Conservation (phyloP, 2,329 filamentous ascomycete species). For the Colletotrichum limetticola region DNA sequence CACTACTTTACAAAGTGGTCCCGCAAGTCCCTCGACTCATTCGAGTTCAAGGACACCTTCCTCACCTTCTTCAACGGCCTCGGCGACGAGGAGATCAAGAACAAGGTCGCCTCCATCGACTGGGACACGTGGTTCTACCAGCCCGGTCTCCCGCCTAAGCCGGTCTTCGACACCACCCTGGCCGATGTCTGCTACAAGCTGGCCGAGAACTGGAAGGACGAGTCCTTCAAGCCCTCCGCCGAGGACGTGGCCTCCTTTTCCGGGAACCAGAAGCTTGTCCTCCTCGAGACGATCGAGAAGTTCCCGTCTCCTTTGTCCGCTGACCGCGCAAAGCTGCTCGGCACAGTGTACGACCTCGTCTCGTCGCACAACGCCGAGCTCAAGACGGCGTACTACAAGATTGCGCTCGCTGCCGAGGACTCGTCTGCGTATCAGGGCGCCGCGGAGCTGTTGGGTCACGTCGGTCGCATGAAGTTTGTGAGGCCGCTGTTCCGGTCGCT, state of each 20-base stretch:
- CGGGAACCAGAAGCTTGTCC: slow-evolving; percentile 91
- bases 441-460: slow-evolving; percentile 79
- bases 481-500: slow-evolving; percentile 83
- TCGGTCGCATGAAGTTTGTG: slow-evolving; percentile 98
- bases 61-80: slow-evolving; percentile 81
- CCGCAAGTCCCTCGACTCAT: slow-evolving; percentile 89
- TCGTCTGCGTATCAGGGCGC: slow-evolving; percentile 75
- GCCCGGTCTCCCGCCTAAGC: slow-evolving; percentile 91
- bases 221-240: slow-evolving; percentile 70
- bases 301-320: slow-evolving; percentile 72
- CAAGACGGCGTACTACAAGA: slow-evolving; percentile 80
- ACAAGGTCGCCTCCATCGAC: slow-evolving; percentile 78
- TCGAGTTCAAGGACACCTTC: slow-evolving; percentile 91
- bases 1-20: slow-evolving; percentile 92
- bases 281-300: slow-evolving; percentile 82
- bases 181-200: slow-evolving; percentile 88
- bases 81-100: slow-evolving; percentile 70
- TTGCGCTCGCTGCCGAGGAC: slow-evolving; percentile 82
- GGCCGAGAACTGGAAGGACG: slow-evolving; percentile 81
- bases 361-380: slow-evolving; percentile 89
- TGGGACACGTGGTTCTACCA: slow-evolving; percentile 92
- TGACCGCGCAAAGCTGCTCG: slow-evolving; percentile 77
- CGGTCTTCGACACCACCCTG: slow-evolving; percentile 87
- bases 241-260: slow-evolving; percentile 80
- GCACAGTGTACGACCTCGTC: slow-evolving; percentile 77